Base-by-base conservation (phyloP, 2,329 filamentous ascomycete species). In the Alternaria brassicae region DNA sequence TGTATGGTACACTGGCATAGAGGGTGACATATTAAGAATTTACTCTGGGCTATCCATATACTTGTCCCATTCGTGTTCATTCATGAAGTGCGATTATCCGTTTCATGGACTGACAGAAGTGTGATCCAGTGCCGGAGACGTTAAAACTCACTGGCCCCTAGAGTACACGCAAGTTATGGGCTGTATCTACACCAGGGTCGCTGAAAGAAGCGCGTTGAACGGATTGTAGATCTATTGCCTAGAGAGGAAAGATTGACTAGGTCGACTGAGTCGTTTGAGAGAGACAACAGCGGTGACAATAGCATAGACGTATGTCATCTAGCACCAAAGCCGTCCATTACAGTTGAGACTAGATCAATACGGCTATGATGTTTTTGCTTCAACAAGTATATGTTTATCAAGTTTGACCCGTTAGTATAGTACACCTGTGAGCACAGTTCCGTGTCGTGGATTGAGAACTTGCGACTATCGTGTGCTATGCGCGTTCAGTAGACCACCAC, bases 1-100 rank as follows among this genome's bases (percentile, higher is more conserved):
- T 34, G 32, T 25, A 48, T 54, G 34, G 45, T 56, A 19, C 23
- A 47, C 19, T 42, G 60, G 60, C 53, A 53, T 54, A 62, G 53
- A 39, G 52, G 41, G 42, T 45, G 37, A 30, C 25, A 52, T 40
- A 41, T 30, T 34, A 34, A 25, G 34, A 30, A 21, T 34, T 41
- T 6, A 21, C 5, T 36, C 36, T 52, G 40, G 52, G 44, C 21
- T 27, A 27, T 17, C 7, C 13, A 21, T 10, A 23, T 15, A n/a
- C 44, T 10, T 34, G 30, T 8, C 15, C 21, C 21, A 8, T 21
- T 34, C 28, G 21, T 36, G 21, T 21, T 6, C 19, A 10, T n/a
- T 32, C 13, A n/a, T 4, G 17, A 47, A 3, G 7, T 12, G 42
- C 7, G 6, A 8, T 34, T 6, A 12, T 15, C 17, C 4, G n/a